These are phyloP conservation scores for Botrytis hyacinthi DNA, from an alignment of 2,329 filamentous ascomycete genomes.

Conservation along the genomic window DNA sequence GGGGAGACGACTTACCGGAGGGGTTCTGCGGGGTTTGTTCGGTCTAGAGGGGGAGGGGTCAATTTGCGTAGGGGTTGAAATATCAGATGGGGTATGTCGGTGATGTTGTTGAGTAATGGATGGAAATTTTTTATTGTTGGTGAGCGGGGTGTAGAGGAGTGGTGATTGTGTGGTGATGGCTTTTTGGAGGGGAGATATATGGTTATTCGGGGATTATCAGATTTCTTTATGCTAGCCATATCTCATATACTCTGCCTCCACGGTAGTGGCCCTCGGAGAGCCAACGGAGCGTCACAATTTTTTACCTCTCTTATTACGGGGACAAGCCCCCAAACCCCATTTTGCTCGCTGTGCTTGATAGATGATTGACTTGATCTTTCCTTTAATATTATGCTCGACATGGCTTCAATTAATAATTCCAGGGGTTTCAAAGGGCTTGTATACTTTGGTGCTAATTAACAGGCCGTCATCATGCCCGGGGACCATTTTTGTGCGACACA, in stretches of 20 bases:
- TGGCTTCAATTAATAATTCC: neutral
- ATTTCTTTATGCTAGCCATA: neutral
- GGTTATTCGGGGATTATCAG: no score
- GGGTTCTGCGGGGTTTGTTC: no score
- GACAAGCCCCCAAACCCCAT: neutral
- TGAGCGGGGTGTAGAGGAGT: no score
- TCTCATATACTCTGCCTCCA: neutral
- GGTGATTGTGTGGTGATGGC: neutral
- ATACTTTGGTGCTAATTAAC: neutral
- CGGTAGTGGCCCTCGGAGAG: neutral
- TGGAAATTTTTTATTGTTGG: no score
- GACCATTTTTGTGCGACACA: neutral
- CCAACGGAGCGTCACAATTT: neutral
- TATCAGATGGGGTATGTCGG: no score
- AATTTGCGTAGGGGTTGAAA: no score
- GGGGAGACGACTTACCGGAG: no score
- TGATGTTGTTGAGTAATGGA: no score
- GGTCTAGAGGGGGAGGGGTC: no score
- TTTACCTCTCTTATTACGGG: neutral
- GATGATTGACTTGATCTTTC: neutral
- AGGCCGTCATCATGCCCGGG: neutral
- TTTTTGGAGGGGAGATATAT: neutral
- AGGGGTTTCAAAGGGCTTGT: neutral
- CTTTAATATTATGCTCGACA: neutral
- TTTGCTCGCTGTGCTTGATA: neutral